These are phyloP conservation scores for Phytophthora gonapodyides DNA, from an alignment of 352 stramenopile species.

Conservation along the genomic window DNA sequence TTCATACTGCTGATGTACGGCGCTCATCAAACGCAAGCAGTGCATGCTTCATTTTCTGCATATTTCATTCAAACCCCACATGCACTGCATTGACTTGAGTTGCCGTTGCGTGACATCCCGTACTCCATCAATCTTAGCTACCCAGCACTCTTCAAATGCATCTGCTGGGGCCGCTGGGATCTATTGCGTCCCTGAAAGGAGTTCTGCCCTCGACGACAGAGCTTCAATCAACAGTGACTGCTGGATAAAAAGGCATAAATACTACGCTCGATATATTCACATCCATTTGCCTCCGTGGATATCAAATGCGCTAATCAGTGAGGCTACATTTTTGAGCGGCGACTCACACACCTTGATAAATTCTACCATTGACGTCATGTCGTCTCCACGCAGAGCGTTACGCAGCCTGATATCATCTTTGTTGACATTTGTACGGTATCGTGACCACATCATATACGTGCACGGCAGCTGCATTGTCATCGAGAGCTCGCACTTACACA, in stretches of 20 bases:
- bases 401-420: not conserved
- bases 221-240: not conserved
- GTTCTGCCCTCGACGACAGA: not conserved
- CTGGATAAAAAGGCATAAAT: not conserved
- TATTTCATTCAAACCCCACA: not conserved
- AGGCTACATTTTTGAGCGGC: no score
- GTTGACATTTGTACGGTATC: slow-evolving; percentile 5
- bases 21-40: slow-evolving; percentile 5
- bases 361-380: not conserved
- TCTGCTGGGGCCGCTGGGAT: not conserved
- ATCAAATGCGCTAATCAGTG: not conserved
- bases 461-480: slow-evolving; percentile 11
- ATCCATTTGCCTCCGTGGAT: not conserved
- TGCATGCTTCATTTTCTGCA: not conserved
- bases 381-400: not conserved
- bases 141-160: not conserved
- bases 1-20: not conserved
- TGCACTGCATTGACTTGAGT: slow-evolving; percentile 6
- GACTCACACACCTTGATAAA: no score
- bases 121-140: not conserved
- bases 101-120: slow-evolving; percentile 1
- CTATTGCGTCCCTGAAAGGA: not conserved
- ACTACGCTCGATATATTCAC: not conserved
- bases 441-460: not conserved
- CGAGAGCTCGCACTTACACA: slow-evolving; percentile 5